phyloP scores from a whole-genome alignment of 1,284 basidiomycete genomes.

The Vanrija sp. region DNA sequence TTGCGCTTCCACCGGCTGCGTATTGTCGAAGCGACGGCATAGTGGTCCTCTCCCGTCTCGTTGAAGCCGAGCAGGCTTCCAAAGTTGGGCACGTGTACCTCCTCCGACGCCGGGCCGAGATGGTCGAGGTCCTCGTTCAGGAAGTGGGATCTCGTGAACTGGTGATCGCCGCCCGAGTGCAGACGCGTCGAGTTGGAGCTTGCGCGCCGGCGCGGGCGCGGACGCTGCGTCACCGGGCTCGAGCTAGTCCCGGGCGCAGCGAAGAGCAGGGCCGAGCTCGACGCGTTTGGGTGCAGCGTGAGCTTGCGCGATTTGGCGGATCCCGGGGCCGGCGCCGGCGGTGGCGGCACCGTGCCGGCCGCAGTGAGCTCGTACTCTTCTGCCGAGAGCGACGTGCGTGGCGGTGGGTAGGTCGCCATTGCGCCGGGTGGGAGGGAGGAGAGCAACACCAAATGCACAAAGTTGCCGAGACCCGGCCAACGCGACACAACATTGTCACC shows the following conservation, averaged over 20 bases:
- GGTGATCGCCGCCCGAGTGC: not conserved
- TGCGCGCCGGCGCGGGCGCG: not conserved
- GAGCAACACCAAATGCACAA: too few species aligned
- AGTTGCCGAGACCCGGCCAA: too few species aligned
- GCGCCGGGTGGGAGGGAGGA: not conserved
- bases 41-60: constrained; percentile 46
- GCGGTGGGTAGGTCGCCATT: constrained; percentile 20
- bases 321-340: constrained; percentile 10
- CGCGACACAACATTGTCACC: too few species aligned
- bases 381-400: constrained; percentile 14
- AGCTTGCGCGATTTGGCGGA: constrained; percentile 24
- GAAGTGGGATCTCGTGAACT: constrained; percentile 4
- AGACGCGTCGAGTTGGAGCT: constrained; percentile 1
- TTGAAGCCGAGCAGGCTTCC: constrained; percentile 45
- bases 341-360: constrained; percentile 1
- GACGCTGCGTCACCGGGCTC: not conserved
- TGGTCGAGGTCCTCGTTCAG: constrained; percentile 17
- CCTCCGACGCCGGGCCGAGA: constrained; percentile 16
- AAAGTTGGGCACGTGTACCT: constrained; percentile 47
- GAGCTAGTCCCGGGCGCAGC: constrained; percentile 13
- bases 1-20: constrained; percentile 42
- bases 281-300: constrained; percentile 31
- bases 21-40: constrained; percentile 42
- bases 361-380: constrained; percentile 36
- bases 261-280: constrained; percentile 32